Conservation (phyloP, 805 yeast species). For the Henningerozyma blattae region DNA sequence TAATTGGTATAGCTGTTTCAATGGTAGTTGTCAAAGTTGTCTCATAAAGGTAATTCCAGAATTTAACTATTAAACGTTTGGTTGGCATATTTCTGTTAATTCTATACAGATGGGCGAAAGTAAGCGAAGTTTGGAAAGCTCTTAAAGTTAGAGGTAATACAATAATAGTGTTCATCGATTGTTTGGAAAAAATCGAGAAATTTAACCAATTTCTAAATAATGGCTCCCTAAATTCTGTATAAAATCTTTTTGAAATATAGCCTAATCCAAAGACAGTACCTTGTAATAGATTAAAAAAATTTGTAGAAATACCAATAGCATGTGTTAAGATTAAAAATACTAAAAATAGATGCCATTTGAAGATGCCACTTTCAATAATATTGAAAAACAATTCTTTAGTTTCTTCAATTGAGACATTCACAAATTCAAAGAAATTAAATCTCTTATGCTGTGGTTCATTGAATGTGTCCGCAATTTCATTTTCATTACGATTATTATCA, state of each 20-base stretch:
- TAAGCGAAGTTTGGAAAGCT: background rate
- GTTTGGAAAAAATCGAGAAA: background rate
- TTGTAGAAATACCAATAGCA: background rate
- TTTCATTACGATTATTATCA: too few relatives aligned
- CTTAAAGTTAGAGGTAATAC: background rate
- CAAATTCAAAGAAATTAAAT: background rate
- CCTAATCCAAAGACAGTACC: background rate
- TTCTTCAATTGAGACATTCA: background rate
- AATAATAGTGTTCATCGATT: background rate
- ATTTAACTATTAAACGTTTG: background rate
- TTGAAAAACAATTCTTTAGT: background rate
- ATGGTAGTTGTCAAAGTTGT: background rate
- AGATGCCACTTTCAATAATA: background rate
- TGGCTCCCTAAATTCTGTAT: background rate
- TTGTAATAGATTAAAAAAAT: background rate
- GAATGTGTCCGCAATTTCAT: conserved; percentile 1
- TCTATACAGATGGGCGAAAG: background rate
- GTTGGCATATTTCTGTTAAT: background rate
- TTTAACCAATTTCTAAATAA: background rate
- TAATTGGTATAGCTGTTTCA: conserved; percentile 1
- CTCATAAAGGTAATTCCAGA: background rate
- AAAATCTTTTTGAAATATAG: background rate
- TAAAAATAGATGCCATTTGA: background rate
- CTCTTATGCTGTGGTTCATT: too few relatives aligned
- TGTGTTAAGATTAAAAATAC: background rate